Conservation (phyloP, 1,139 yeast genomes). For the Scheffersomyces titani region DNA sequence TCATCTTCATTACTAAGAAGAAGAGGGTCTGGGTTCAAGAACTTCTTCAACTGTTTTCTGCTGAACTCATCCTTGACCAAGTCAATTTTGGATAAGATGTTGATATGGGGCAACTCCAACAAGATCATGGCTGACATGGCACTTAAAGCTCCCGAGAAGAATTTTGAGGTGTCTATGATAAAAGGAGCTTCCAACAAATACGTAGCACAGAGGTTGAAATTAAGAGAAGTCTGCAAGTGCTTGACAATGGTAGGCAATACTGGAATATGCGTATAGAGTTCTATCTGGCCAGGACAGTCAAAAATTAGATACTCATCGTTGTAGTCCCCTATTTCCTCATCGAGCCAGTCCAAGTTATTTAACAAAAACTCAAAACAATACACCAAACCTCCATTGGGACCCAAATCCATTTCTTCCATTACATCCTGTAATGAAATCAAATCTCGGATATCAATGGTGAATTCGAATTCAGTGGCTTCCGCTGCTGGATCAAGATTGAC, state of each 20-base stretch:
- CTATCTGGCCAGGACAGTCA: conserved; percentile 99
- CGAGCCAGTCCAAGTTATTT: conserved; percentile 93
- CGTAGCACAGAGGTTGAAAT: conserved; percentile 88
- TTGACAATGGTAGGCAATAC: conserved; percentile 85
- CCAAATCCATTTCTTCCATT: conserved; percentile 92
- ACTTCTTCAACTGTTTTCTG: conserved; percentile 75
- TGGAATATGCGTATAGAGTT: conserved; percentile 91
- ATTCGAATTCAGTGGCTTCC: conserved; percentile 87
- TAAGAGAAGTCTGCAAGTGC: conserved; percentile 76
- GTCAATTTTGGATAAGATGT: conserved; percentile 83
- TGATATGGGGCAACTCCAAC: conserved; percentile 91
- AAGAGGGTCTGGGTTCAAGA: conserved; percentile 88
- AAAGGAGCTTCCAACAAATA: conserved; percentile 93
- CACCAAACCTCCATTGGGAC: conserved; percentile 93
- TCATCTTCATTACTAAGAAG: conserved; percentile 46
- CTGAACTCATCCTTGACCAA: conserved; percentile 75
- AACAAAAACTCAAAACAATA: conserved; percentile 91
- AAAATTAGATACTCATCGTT: conserved; percentile 92
- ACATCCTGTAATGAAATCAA: conserved; percentile 90
- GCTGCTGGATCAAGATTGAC: conserved; percentile 98
- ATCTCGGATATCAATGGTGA: conserved; percentile 90
- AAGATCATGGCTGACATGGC: conserved; percentile 99
- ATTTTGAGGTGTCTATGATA: conserved; percentile 84
- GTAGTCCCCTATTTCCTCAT: conserved; percentile 90
- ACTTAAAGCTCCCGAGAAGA: conserved; percentile 90